phyloP scores from a whole-genome alignment of 164 flowering plant genomes.

The Annona squamosa region DNA sequence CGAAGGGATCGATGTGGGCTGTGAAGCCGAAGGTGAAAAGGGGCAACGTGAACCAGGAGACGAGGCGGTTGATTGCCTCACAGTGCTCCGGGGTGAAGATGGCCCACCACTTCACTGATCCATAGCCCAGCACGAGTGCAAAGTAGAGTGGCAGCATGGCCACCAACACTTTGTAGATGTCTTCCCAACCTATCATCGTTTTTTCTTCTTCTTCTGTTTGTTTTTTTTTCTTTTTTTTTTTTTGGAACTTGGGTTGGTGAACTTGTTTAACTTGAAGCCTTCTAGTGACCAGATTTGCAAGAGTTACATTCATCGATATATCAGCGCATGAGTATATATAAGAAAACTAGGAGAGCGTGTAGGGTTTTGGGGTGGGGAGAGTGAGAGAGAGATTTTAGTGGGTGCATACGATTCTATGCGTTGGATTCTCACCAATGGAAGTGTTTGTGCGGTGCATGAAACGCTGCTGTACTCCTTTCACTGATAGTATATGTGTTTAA shows the following conservation, averaged over 20 bases:
- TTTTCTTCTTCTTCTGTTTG: not conserved
- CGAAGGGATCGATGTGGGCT: conserved; percentile 44
- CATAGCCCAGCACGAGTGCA: conserved; percentile 45
- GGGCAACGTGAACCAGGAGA: conserved; percentile 65
- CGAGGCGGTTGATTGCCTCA: conserved; percentile 49
- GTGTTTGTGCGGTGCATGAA: conserved; percentile 16
- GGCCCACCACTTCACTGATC: conserved; percentile 54
- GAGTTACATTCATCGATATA: conserved; percentile 6
- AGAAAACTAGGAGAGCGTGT: not conserved
- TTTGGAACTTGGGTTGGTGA: not conserved
- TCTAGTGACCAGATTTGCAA: not conserved
- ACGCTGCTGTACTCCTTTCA: conserved; percentile 19
- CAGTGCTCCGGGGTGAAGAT: conserved; percentile 58
- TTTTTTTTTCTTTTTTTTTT: not conserved
- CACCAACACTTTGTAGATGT: conserved; percentile 41
- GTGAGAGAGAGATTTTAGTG: conserved; percentile 10
- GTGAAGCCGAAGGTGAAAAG: conserved; percentile 63
- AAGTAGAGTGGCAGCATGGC: conserved; percentile 51
- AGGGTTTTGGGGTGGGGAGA: conserved; percentile 6
- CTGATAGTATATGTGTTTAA: conserved; percentile 11
- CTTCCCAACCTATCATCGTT: conserved; percentile 39
- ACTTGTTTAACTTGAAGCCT: not conserved
- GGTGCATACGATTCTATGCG: conserved; percentile 28
- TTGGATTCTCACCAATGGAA: conserved; percentile 21
- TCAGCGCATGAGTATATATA: conserved; percentile 10